Conservation (phyloP, 176 grass and related monocot genomes). For the Lolium rigidum region DNA sequence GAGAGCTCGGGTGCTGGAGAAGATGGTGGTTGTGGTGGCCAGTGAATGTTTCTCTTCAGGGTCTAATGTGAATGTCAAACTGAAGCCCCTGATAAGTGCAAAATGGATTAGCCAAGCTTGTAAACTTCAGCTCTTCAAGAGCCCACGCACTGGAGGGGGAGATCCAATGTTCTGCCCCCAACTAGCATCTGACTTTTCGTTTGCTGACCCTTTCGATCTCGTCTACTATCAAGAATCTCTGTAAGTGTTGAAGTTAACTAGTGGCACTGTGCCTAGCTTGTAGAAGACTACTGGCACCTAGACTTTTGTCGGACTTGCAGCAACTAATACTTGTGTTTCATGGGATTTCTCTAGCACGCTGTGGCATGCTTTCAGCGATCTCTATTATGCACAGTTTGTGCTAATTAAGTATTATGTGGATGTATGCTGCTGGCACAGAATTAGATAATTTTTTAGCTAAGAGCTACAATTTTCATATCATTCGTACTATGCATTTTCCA, state of each 20-base stretch:
- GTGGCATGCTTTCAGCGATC: background rate
- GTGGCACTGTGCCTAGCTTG: background rate
- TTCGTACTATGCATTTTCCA: too few species aligned
- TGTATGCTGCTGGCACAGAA: background rate
- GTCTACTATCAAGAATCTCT: background rate
- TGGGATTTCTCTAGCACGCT: background rate
- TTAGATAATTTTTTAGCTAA: too few species aligned
- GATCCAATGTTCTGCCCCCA: background rate
- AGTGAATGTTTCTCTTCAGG: background rate
- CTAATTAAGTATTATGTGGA: background rate
- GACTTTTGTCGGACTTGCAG: background rate
- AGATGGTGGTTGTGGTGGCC: too few species aligned
- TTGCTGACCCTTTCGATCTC: background rate
- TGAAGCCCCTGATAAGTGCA: background rate
- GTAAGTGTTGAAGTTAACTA: background rate
- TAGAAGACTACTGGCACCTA: background rate
- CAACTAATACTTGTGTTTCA: background rate
- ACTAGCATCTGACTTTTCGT: background rate
- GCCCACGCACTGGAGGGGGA: too few species aligned
- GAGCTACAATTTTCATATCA: background rate
- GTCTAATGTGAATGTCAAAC: background rate
- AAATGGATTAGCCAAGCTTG: background rate
- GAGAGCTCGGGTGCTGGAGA: background rate
- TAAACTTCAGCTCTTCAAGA: background rate
- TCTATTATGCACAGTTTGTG: background rate